Evolutionary conservation across 192 early-diverging fungal genomes (phyloP), one percentile per base, ranked within the genome.

Genomic region (Umbelopsis vinacea): DNA sequence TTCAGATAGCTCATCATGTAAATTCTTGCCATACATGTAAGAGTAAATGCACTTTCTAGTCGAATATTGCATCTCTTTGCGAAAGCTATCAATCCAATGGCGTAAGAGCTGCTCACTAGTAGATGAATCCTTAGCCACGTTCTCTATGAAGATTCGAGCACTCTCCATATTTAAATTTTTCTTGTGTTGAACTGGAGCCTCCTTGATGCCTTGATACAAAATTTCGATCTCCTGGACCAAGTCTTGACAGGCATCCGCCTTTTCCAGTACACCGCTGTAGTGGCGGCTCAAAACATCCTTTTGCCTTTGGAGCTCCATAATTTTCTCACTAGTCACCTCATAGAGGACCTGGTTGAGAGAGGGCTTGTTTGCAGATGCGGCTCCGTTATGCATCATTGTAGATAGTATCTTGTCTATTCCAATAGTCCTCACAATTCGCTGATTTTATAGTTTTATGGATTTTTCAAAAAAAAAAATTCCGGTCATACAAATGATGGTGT

Each of bases 281-380:
- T 68, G 26, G 26, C n/a, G 21, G 15, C 40, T 22, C 43, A 68
- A 23, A 1, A 26, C 21, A 11, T 24, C 67, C 67, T 68, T 68
- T 46, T 48, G 67, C 3, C 43, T 46, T 46, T 68, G 67, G 8
- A 68, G 46, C 43, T 68, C 67, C 24, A 47, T 40, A 8, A 68
- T 68, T 43, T 68, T 68, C 45, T 47, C 67, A 8, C 45, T 68
- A 7, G 67, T 68, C 21, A 68, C 67, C 67, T 68, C 67, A 48
- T 68, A 68, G 19, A 47, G 46, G 22, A 68, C 22, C 22, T 68
- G 67, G 15, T 68, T 68, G 67, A 68, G 67, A 26, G 67, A 47
- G 35, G 67, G 14, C 67, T 46, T 48, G 21, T 1, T 46, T 2
- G 10, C 46, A 23, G 14, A 0, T 45, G 38, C 9, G 26, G 54